phyloP scores from a whole-genome alignment of 1,284 basidiomycete genomes.

The Polyporus tsugae region DNA sequence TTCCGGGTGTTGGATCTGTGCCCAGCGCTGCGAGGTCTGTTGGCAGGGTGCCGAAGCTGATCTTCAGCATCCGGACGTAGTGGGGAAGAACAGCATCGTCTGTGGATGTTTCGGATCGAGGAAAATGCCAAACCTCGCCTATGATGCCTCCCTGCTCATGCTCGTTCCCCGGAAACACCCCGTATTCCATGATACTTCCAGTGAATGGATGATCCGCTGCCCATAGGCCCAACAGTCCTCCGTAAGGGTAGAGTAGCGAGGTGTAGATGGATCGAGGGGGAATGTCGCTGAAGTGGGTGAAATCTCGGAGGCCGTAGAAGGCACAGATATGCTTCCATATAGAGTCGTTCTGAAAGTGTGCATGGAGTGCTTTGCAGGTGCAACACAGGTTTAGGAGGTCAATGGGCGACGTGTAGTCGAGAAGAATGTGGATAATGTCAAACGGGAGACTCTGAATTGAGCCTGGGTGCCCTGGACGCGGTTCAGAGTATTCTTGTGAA shows the following conservation, averaged over 20 bases:
- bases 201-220: slow-evolving; percentile 36
- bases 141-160: slow-evolving; percentile 36
- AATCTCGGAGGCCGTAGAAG: slow-evolving; percentile 31
- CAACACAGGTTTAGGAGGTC: slow-evolving; percentile 33
- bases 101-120: slow-evolving; percentile 5
- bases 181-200: slow-evolving; percentile 38
- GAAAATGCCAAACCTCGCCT: slow-evolving; percentile 36
- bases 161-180: slow-evolving; percentile 29
- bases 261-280: slow-evolving; percentile 35
- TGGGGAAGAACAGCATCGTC: slow-evolving; percentile 21
- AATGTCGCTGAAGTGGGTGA: slow-evolving; percentile 25
- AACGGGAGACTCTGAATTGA: slow-evolving; percentile 20
- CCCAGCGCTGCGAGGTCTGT: neutral
- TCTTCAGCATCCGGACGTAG: slow-evolving; percentile 33
- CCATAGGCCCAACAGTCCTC: slow-evolving; percentile 37
- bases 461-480: neutral
- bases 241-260: slow-evolving; percentile 35
- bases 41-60: slow-evolving; percentile 29
- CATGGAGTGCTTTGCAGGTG: slow-evolving; percentile 31
- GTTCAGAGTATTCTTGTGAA: neutral
- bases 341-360: slow-evolving; percentile 28
- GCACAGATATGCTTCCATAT: slow-evolving; percentile 34
- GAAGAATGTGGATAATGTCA: slow-evolving; percentile 33
- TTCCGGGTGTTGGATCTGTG: neutral
- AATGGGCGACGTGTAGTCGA: slow-evolving; percentile 22